A percentile compares a stretch with the other conserved stretches of the same genome.
Evolutionary conservation across 2,329 filamentous ascomycete genomes (phyloP).

Genomic region (Trichoderma sp.): DNA sequence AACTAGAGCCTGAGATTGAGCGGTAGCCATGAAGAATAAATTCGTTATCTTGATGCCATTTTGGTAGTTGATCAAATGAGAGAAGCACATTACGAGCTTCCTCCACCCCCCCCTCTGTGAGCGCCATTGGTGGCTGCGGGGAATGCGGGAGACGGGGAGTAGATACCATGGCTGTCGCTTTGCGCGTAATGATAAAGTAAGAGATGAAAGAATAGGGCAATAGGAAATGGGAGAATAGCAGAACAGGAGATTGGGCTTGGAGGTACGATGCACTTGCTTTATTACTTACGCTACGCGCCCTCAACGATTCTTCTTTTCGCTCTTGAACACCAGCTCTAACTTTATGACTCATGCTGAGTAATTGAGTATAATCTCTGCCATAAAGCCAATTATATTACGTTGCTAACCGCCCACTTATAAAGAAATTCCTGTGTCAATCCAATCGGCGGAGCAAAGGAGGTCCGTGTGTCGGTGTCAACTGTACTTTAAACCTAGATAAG

Average conservation of each 20-base stretch:
- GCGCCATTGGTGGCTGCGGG: neutral
- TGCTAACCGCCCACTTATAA: slow-evolving; percentile 3
- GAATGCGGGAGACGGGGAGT: slow-evolving; percentile 4
- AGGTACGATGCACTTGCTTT: no score
- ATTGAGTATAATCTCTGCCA: neutral
- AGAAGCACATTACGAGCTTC: neutral
- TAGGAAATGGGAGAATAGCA: no score
- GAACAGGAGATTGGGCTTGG: no score
- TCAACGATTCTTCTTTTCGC: neutral
- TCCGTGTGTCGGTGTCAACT: neutral
- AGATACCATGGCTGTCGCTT: neutral
- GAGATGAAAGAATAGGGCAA: neutral
- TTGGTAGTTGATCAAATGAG: neutral
- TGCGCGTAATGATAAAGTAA: neutral
- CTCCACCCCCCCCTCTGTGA: neutral
- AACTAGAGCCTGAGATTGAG: slow-evolving; percentile 9
- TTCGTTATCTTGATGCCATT: slow-evolving; percentile 20
- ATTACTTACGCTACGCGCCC: neutral
- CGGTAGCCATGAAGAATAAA: slow-evolving; percentile 17
- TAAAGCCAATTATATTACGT: slow-evolving; percentile 1
- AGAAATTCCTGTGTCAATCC: neutral
- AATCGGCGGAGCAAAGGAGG: neutral
- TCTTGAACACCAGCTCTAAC: neutral
- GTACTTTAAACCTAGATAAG: no score
- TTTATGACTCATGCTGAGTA: neutral